Evolutionary conservation across 139 green algal genomes (phyloP), one percentile per base, ranked within the genome.

Genomic region (Chlorella sorokiniana): DNA sequence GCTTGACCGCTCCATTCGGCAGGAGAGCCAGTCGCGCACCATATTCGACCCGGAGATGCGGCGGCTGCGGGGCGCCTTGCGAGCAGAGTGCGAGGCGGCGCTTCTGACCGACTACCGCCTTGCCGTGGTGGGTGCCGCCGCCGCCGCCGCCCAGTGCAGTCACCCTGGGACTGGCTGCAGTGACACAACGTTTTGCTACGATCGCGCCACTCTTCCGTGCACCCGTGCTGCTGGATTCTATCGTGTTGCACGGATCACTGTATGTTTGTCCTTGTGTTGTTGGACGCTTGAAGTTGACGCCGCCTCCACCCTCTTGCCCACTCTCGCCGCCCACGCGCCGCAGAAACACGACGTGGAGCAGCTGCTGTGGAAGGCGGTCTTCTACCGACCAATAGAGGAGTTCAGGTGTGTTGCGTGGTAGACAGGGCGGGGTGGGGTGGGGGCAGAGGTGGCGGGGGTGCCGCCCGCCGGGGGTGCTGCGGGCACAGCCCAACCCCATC

Each of bases 371-470:
- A 93, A 94, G 77, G 59, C 51, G 1, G 88, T 91, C 0, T 94
- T 92, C 65, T 95, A 96, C 79, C 77, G 81, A 29, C 89, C 90
- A 29, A 95, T 96, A 6, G 90, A 95, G 81, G 90, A 96, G 84
- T 96, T 96, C 78, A 73, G 93, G 16, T 63, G 40, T 9, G 61
- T 89, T 10, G 72, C 93, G 25, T 22, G n/a, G 20, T 23, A n/a
- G 7, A 11, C 16, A 29, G 33, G 11, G 6, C 6, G 11, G 35
- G 35, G 2, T 3, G 29, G 8, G 33, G 9, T 71, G 64, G 35
- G 35, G 64, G 6, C 5, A 11, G 11, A 56, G 48, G 48, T 56
- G n/a, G n/a, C n/a, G n/a, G n/a, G n/a, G n/a, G n/a, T n/a, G n/a
- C n/a, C n/a, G n/a, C n/a, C n/a, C n/a, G n/a, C n/a, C n/a, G n/a